Conservation (phyloP, 805 yeast genomes). For the Myxozyma geophila region DNA sequence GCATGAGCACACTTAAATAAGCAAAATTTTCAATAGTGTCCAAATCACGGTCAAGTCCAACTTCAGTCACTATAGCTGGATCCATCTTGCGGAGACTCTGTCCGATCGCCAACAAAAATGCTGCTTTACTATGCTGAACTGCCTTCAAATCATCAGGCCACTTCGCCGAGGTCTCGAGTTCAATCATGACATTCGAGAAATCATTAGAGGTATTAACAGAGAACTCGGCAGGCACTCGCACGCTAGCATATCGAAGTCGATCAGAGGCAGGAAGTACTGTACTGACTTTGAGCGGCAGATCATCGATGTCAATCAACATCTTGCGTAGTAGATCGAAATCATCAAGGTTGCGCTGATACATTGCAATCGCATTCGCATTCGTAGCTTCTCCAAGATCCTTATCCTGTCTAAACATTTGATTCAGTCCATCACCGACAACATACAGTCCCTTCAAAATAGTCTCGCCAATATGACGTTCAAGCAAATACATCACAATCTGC, state of each 20-base stretch:
- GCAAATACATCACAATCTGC: slow-evolving; percentile 65
- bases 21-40: slow-evolving; percentile 47
- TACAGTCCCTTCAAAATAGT: slow-evolving; percentile 44
- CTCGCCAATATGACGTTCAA: slow-evolving; percentile 62
- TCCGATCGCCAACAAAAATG: slow-evolving; percentile 76
- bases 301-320: slow-evolving; percentile 52
- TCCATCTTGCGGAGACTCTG: slow-evolving; percentile 52
- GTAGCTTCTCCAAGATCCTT: slow-evolving; percentile 41
- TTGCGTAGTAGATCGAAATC: slow-evolving; percentile 60
- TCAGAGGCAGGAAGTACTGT: slow-evolving; percentile 76
- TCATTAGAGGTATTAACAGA: slow-evolving; percentile 37
- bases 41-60: slow-evolving; percentile 63
- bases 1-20: slow-evolving; percentile 69
- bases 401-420: slow-evolving; percentile 47
- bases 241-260: slow-evolving; percentile 73
- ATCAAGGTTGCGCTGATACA: slow-evolving; percentile 42
- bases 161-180: slow-evolving; percentile 84
- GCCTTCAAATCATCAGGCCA: slow-evolving; percentile 96
- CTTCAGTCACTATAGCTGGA: slow-evolving; percentile 59
- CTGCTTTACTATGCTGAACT: slow-evolving; percentile 86
- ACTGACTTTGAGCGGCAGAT: slow-evolving; percentile 72
- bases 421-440: slow-evolving; percentile 21
- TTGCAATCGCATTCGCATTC: slow-evolving; percentile 19
- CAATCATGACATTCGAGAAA: slow-evolving; percentile 77
- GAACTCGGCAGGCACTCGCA: slow-evolving; percentile 77